Evolutionary conservation across 257 asterid genomes (phyloP).

Genomic region (Gardenia jasminoides): DNA sequence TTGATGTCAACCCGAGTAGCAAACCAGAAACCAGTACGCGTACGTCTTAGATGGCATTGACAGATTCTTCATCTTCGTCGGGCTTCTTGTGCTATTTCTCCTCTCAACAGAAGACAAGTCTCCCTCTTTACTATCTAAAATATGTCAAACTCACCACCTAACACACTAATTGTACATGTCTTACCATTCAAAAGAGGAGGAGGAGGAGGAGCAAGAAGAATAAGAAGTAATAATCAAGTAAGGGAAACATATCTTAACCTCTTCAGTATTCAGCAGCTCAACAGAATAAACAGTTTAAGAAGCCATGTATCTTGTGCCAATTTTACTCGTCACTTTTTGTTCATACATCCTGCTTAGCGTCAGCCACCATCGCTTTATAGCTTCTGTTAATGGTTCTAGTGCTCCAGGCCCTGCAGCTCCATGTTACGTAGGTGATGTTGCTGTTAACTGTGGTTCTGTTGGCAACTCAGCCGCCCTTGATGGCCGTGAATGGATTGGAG

Average conservation of each 20-base stretch:
- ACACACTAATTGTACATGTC: no score
- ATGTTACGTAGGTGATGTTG: neutral
- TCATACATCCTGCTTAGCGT: neutral
- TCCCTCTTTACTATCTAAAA: neutral
- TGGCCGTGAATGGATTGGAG: slow-evolving; percentile 24
- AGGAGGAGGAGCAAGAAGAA: no score
- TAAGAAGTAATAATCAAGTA: no score
- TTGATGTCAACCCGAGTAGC: neutral
- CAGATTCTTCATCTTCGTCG: neutral
- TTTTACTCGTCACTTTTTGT: neutral
- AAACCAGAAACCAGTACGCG: neutral
- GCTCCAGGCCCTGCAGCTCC: neutral
- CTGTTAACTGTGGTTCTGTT: slow-evolving; percentile 9
- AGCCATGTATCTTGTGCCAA: neutral
- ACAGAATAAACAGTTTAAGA: neutral
- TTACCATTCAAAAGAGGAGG: no score
- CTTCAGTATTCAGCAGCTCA: neutral
- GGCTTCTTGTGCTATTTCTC: neutral
- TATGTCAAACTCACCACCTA: neutral
- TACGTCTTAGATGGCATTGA: neutral
- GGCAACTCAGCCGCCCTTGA: slow-evolving; percentile 20
- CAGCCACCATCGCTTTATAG: neutral
- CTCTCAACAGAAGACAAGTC: neutral
- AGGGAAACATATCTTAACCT: neutral
- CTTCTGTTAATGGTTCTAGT: neutral